Evolutionary conservation across 2,329 filamentous ascomycete species (phyloP).

Genomic region (Aaosphaeria arxii): DNA sequence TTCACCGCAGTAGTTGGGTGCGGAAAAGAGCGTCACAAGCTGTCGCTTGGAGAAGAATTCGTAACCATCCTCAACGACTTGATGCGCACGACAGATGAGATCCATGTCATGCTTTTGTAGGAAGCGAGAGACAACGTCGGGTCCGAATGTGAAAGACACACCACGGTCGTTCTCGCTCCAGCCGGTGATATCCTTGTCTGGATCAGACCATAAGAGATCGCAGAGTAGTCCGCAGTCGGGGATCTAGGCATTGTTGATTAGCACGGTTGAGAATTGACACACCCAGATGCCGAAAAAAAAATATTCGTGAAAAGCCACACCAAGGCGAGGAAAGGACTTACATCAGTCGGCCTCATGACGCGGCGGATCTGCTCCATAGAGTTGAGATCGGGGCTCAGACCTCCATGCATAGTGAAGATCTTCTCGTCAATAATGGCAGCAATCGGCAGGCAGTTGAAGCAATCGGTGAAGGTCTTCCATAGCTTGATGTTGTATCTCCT

Average conservation of each 20-base stretch:
- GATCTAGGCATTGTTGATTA: conserved; percentile 62
- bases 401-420: conserved; percentile 99
- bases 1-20: conserved; percentile 98
- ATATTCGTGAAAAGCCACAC: background rate
- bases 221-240: conserved; percentile 96
- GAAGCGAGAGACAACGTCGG: conserved; percentile 95
- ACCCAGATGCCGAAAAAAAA: conserved; percentile 23
- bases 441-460: conserved; percentile 98
- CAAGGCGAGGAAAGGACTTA: conserved; percentile 53
- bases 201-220: conserved; percentile 97
- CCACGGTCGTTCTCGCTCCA: conserved; percentile 99
- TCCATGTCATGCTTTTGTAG: conserved; percentile 99
- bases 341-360: conserved; percentile 98
- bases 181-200: conserved; percentile 97
- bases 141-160: conserved; percentile 97
- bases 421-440: conserved; percentile 99
- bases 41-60: conserved; percentile 99
- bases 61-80: conserved; percentile 98
- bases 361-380: conserved; percentile 99
- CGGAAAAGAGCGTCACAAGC: conserved; percentile 94
- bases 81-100: conserved; percentile 95
- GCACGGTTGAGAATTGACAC: conserved; percentile 21
- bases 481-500: conserved; percentile 98
- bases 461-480: conserved; percentile 99
- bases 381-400: conserved; percentile 93